Percentiles rank a stretch among this genome's conserved stretches.
phyloP scores from a whole-genome alignment of 2,329 filamentous ascomycete species.

The Beauveria sp. region DNA sequence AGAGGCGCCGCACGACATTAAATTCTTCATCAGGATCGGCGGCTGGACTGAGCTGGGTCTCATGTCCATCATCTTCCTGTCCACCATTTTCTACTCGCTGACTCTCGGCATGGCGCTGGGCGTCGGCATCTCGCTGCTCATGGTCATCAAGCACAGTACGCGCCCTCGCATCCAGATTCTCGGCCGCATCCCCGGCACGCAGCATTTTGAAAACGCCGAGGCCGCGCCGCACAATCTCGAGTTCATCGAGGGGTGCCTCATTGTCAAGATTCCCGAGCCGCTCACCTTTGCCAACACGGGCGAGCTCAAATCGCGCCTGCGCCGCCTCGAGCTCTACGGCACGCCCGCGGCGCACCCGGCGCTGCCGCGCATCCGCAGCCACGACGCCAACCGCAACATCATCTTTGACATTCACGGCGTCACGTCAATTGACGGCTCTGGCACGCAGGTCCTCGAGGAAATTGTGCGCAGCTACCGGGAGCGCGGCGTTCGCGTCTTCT shows the following conservation, averaged over 20 bases:
- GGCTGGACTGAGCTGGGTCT: constrained; percentile 81
- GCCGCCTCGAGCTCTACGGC: constrained; percentile 84
- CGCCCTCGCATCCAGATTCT: constrained; percentile 93
- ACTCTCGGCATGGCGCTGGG: constrained; percentile 90
- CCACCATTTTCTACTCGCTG: constrained; percentile 92
- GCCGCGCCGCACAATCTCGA: constrained; percentile 67
- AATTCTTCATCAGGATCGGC: constrained; percentile 78
- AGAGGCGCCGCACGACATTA: constrained; percentile 86
- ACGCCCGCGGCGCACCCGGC: constrained; percentile 78
- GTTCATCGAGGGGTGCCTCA: constrained; percentile 84
- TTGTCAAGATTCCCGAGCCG: constrained; percentile 96
- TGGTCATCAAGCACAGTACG: constrained; percentile 84
- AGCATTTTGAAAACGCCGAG: constrained; percentile 80
- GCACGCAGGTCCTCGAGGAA: constrained; percentile 82
- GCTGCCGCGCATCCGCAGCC: constrained; percentile 66
- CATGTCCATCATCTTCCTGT: constrained; percentile 83
- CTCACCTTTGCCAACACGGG: constrained; percentile 96
- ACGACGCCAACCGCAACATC: constrained; percentile 82
- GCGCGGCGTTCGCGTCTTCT: constrained; percentile 69
- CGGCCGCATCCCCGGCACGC: constrained; percentile 76
- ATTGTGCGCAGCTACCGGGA: constrained; percentile 78
- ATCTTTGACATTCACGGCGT: constrained; percentile 99
- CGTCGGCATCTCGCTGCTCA: constrained; percentile 81
- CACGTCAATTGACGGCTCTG: constrained; percentile 86
- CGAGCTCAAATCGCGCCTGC: constrained; percentile 75